phyloP scores from a whole-genome alignment of 1,139 yeast genomes.

The Blastobotrys ciferrii region DNA sequence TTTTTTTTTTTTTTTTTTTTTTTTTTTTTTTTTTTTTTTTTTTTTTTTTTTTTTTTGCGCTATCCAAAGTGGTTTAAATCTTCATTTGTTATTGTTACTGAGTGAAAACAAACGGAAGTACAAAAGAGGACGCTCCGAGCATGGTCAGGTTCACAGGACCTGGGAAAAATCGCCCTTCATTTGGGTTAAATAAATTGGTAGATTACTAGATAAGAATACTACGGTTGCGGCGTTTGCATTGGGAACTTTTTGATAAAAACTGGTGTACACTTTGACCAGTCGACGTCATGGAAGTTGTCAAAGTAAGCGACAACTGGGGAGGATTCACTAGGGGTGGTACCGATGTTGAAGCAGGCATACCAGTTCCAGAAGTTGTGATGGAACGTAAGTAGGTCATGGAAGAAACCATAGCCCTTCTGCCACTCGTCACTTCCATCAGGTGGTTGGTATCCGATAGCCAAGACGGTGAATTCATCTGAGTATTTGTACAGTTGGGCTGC shows the following conservation, averaged over 20 bases:
- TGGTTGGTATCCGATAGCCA: not conserved
- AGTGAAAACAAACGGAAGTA: no score
- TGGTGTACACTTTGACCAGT: conserved; percentile 3
- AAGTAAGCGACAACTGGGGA: conserved; percentile 2
- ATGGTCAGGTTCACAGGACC: no score
- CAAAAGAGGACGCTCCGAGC: no score
- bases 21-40: no score
- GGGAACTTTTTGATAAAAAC: not conserved
- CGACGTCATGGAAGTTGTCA: not conserved
- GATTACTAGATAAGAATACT: no score
- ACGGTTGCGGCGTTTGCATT: not conserved
- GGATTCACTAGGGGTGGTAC: not conserved
- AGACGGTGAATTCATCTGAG: not conserved
- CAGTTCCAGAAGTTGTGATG: conserved; percentile 1
- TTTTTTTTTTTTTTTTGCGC: no score
- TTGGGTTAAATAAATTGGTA: no score
- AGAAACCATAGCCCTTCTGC: not conserved
- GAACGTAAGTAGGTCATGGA: conserved; percentile 3
- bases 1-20: no score
- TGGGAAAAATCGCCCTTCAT: no score
- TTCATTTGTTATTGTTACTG: no score
- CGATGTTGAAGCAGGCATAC: conserved; percentile 8
- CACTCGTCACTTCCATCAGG: not conserved
- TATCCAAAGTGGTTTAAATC: no score
- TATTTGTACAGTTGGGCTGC: conserved; percentile 1